Conservation (phyloP, 2,329 filamentous ascomycete species). For the Pseudogymnoascus sp. region DNA sequence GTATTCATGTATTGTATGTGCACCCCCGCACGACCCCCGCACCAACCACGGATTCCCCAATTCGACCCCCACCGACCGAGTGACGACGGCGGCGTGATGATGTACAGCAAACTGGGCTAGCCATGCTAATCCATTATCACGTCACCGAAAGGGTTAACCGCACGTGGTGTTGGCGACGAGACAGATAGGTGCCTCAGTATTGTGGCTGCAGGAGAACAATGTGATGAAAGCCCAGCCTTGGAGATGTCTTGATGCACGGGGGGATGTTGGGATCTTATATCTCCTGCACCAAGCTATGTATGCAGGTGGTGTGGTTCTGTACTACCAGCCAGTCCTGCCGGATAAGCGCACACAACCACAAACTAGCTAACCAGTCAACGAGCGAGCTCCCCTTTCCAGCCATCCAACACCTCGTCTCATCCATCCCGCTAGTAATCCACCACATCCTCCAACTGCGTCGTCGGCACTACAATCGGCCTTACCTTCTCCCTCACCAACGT, state of each 20-base stretch:
- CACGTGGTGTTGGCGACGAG: background rate
- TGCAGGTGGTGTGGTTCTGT: background rate
- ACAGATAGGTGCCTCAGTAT: background rate
- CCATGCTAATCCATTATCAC: no score
- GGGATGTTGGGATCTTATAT: background rate
- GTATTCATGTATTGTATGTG: background rate
- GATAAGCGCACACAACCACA: background rate
- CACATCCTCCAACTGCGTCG: slow-evolving; percentile 38
- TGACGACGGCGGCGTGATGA: background rate
- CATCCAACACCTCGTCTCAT: background rate
- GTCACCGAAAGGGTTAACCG: background rate
- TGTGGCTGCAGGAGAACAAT: background rate
- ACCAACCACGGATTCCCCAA: background rate
- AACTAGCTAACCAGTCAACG: background rate
- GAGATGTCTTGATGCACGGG: background rate
- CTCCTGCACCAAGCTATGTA: background rate
- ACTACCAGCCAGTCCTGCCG: background rate
- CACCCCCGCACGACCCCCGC: background rate
- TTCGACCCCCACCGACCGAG: background rate
- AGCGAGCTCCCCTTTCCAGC: background rate
- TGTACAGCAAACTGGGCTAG: background rate
- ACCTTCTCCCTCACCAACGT: slow-evolving; percentile 37
- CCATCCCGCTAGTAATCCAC: slow-evolving; percentile 18
- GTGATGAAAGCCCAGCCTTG: background rate
- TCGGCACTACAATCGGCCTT: slow-evolving; percentile 40